phyloP scores from a whole-genome alignment of 768 basidiomycete species.

The Galerina sulciceps region DNA sequence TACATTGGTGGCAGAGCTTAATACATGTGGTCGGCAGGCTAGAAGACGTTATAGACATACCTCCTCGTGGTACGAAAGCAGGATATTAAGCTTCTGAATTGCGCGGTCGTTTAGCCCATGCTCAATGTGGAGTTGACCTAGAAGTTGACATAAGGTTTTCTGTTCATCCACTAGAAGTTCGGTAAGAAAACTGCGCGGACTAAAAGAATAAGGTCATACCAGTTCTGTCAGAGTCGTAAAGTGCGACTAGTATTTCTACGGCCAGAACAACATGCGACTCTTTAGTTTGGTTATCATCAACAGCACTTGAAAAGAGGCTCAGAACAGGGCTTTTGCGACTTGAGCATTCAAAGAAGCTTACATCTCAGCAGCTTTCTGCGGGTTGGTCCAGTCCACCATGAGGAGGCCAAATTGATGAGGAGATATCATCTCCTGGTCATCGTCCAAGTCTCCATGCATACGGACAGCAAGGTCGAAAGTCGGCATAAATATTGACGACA shows the following conservation, averaged over 20 bases:
- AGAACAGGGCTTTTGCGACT: background rate
- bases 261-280: conserved; percentile 62
- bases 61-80: conserved; percentile 54
- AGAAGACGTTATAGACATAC: conserved; percentile 33
- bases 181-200: background rate
- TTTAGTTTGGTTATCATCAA: conserved; percentile 22
- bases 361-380: conserved; percentile 64
- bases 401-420: conserved; percentile 77
- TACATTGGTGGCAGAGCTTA: conserved; percentile 23
- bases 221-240: conserved; percentile 51
- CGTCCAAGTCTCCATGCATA: conserved; percentile 67
- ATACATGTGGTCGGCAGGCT: background rate
- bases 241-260: conserved; percentile 52
- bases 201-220: conserved; percentile 30
- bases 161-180: conserved; percentile 54
- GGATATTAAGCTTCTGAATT: conserved; percentile 50
- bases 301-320: conserved; percentile 16
- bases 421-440: conserved; percentile 73
- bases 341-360: conserved; percentile 19
- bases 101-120: conserved; percentile 37
- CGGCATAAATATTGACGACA: conserved; percentile 64
- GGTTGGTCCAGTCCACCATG: conserved; percentile 89
- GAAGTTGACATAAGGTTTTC: conserved; percentile 65
- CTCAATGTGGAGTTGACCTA: conserved; percentile 62
- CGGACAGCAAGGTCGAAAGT: conserved; percentile 65